A percentile compares a stretch with the other conserved stretches of the same genome.
phyloP scores from a whole-genome alignment of 2,329 filamentous ascomycete species.

The Pestalotiopsis sp. region DNA sequence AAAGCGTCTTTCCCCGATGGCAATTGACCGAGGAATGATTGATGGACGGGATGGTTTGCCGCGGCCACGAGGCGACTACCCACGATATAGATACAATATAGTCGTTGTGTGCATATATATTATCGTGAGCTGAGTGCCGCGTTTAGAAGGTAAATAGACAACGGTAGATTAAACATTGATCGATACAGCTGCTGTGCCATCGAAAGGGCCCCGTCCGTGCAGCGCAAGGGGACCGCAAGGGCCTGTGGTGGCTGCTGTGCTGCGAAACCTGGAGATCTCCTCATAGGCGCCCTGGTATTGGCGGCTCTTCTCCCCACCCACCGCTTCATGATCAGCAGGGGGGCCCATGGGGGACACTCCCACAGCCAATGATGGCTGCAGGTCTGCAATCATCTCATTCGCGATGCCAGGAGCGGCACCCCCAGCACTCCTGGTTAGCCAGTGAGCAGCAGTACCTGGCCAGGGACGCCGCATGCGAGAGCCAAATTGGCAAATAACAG shows the following conservation, averaged over 20 bases:
- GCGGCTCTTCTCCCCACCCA: conserved; percentile 4
- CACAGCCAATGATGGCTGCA: neutral
- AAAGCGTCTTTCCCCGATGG: neutral
- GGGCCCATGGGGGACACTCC: neutral
- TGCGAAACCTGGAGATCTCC: conserved; percentile 4
- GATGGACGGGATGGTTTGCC: too few relatives aligned
- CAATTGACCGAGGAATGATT: too few relatives aligned
- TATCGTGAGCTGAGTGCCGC: conserved; percentile 1
- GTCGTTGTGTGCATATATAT: neutral
- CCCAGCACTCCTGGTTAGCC: neutral
- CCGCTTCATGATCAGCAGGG: conserved; percentile 9
- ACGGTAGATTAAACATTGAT: neutral
- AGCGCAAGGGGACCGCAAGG: neutral
- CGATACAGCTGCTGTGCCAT: neutral
- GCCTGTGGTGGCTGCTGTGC: neutral
- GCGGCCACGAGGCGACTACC: neutral
- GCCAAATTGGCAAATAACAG: neutral
- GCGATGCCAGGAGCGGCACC: neutral
- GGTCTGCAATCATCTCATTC: conserved; percentile 2
- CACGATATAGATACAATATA: neutral
- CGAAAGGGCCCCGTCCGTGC: neutral
- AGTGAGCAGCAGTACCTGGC: neutral
- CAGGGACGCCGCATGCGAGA: neutral
- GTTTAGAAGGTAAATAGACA: conserved; percentile 2
- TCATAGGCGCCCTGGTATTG: neutral